Base-by-base conservation (phyloP, 1,284 basidiomycete species). In the Omphalotus olearius region DNA sequence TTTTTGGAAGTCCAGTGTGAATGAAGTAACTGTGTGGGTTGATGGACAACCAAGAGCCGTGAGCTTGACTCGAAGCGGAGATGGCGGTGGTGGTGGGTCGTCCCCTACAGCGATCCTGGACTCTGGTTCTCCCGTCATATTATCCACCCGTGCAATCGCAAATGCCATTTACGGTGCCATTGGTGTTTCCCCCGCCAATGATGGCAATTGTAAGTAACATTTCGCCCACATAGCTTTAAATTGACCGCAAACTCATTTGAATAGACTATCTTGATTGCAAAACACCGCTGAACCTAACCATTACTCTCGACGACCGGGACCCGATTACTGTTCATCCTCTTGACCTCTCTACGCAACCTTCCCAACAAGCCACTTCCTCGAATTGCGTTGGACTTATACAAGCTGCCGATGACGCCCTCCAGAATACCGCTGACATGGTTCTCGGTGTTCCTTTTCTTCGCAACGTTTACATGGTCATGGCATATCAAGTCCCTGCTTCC, bases 81-180 rank as follows among this genome's bases (percentile, higher is more conserved):
- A 55, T 62, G 5, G 66, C 64, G 5, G 53, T 3, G 64, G 61
- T 3, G 66, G 74, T 1, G 64, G 65, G 0, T 61, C 61, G 10
- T 73, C 66, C 35, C 83, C 83, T 0, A 77, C 73, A 36, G 86
- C 84, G 3, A 74, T 86, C n/a, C 63, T 88, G 23, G 87, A 89
- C 62, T 79, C 80, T 0, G 86, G 86, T 1, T 73, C 82, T 0
- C 84, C 87, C 1, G 57, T 77, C 17, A 87, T 89, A 50, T 64
- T 89, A 1, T 75, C 83, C 3, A 80, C 79, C 0, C 67, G 69
- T 2, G 48, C 60, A 1, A 72, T 89, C n/a, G 82, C 87, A 13
- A 83, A 89, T 59, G 85, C 72, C 4, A 84, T 90, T n/a, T 90
- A 88, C 56, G 86, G 86, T n/a, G 83, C 85, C 3, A 65, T 86